Conservation (phyloP, 2,329 filamentous ascomycete genomes). For the Penicillium sclerotiorum region DNA sequence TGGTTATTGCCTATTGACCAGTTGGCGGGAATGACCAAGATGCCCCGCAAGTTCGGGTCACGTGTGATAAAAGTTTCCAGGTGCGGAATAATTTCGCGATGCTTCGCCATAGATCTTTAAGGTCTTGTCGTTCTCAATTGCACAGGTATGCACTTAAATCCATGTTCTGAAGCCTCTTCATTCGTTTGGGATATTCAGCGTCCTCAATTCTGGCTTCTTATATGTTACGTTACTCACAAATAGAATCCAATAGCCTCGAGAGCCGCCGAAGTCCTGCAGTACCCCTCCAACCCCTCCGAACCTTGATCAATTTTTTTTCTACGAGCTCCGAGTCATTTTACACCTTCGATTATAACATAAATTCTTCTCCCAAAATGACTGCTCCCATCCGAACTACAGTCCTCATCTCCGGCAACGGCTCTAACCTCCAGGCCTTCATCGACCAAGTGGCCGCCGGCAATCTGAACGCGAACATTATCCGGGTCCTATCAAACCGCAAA, state of each 20-base stretch:
- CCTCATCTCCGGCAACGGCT: conserved; percentile 73
- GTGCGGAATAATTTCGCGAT: conserved; percentile 6
- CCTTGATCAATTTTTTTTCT: neutral
- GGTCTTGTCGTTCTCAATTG: neutral
- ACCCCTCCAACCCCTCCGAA: neutral
- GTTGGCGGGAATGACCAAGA: no score
- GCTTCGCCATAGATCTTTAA: neutral
- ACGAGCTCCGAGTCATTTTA: neutral
- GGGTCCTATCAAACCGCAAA: conserved; percentile 68
- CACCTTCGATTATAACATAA: neutral
- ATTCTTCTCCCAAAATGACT: conserved; percentile 26
- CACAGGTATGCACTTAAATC: neutral
- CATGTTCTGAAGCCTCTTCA: no score
- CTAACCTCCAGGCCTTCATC: conserved; percentile 78
- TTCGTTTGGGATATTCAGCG: no score
- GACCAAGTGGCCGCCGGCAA: conserved; percentile 56
- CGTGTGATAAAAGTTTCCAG: conserved; percentile 17
- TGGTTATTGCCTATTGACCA: no score
- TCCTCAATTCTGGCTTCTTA: no score
- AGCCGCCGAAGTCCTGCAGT: conserved; percentile 1
- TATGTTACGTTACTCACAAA: neutral
- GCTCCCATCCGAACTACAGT: conserved; percentile 60
- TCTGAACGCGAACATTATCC: conserved; percentile 59
- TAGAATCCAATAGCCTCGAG: neutral
- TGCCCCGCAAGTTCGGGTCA: conserved; percentile 12